Evolutionary conservation across 352 stramenopile genomes (phyloP).

Genomic region (Globisporangium canariense): DNA sequence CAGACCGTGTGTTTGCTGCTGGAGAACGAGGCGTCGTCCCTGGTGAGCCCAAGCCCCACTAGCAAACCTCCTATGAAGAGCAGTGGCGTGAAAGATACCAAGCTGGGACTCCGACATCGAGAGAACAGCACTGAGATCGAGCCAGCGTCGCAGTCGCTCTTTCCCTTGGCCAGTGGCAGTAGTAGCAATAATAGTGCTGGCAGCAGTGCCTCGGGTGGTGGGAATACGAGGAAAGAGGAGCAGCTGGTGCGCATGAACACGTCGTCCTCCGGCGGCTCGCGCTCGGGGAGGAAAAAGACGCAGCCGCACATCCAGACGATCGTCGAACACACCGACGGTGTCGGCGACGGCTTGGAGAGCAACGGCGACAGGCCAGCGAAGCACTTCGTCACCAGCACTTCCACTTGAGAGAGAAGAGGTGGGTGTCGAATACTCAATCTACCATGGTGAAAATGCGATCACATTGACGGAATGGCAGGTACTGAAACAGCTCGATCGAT

Average conservation of each 20-base stretch:
- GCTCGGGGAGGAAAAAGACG: constrained; percentile 13
- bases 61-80: neutral
- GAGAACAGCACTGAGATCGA: neutral
- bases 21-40: neutral
- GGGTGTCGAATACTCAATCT: no score
- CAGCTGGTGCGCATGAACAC: neutral
- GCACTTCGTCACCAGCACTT: neutral
- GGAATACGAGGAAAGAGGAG: neutral
- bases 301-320: constrained; percentile 21
- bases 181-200: neutral
- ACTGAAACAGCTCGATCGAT: no score
- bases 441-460: no score
- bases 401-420: no score
- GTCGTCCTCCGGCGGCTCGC: constrained; percentile 12
- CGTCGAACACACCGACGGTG: constrained; percentile 21
- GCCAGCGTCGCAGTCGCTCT: neutral
- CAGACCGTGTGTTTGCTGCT: constrained; percentile 1
- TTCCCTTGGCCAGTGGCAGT: neutral
- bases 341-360: constrained; percentile 9
- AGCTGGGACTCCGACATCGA: neutral
- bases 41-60: neutral
- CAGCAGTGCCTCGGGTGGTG: neutral
- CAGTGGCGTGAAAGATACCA: neutral
- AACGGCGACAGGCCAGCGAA: neutral
- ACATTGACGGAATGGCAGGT: no score